phyloP scores from a whole-genome alignment of 140 eudicot genomes.

The Cichorium intybus region DNA sequence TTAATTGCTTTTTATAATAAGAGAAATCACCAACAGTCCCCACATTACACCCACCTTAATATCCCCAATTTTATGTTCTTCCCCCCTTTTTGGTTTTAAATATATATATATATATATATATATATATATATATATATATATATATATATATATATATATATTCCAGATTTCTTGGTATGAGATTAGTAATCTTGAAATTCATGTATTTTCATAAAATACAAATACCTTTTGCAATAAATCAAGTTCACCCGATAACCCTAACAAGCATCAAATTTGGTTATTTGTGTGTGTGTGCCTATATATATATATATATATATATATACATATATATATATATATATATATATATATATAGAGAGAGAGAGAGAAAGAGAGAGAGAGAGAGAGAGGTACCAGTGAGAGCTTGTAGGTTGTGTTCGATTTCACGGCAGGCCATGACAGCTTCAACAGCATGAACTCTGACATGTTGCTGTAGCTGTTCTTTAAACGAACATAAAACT shows the following conservation, averaged over 20 bases:
- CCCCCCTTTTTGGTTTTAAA: neutral
- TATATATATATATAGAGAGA: neutral
- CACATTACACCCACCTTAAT: slow-evolving; percentile 61
- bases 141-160: neutral
- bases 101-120: neutral
- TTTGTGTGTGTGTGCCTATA: neutral
- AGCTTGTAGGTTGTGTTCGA: slow-evolving; percentile 76
- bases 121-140: neutral
- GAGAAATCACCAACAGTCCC: slow-evolving; percentile 32
- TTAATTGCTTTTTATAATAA: neutral
- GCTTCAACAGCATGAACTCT: slow-evolving; percentile 97
- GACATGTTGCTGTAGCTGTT: slow-evolving; percentile 94
- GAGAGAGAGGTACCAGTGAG: slow-evolving; percentile 52
- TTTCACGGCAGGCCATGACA: slow-evolving; percentile 96
- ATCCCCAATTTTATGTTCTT: slow-evolving; percentile 17
- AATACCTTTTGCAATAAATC: slow-evolving; percentile 9
- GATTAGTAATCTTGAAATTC: neutral
- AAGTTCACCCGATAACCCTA: slow-evolving; percentile 21
- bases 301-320: neutral
- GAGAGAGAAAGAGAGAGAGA: slow-evolving; percentile 10
- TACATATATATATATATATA: neutral
- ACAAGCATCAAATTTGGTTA: neutral
- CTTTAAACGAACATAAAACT: slow-evolving; percentile 81
- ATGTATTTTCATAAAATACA: slow-evolving; percentile 14
- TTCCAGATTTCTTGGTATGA: neutral